Evolutionary conservation across 2,329 filamentous ascomycete species (phyloP).

Genomic region (Aschersonia sp.): DNA sequence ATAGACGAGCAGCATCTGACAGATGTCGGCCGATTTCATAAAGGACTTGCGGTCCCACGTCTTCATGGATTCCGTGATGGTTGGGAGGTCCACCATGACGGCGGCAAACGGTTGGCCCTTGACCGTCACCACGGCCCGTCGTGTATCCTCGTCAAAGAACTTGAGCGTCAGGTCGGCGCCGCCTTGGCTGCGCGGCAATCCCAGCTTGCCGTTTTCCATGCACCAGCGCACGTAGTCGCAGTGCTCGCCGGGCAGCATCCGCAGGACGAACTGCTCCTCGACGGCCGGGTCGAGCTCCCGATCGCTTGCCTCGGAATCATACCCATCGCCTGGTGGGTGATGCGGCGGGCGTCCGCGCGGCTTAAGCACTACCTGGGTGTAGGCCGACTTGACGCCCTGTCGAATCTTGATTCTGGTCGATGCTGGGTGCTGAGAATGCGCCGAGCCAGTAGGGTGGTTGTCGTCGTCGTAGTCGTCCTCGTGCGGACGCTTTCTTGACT

Average conservation of each 20-base stretch:
- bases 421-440: conserved; percentile 8
- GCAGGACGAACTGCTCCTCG: conserved; percentile 78
- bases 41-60: conserved; percentile 80
- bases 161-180: conserved; percentile 69
- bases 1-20: conserved; percentile 76
- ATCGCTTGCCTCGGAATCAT: conserved; percentile 92
- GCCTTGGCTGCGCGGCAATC: conserved; percentile 44
- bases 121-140: conserved; percentile 59
- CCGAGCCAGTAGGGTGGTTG: neutral
- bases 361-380: conserved; percentile 34
- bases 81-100: conserved; percentile 69
- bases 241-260: conserved; percentile 76
- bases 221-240: conserved; percentile 68
- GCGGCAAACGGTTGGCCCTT: conserved; percentile 61
- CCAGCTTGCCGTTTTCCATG: conserved; percentile 65
- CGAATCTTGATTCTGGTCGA: conserved; percentile 38
- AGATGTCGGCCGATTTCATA: conserved; percentile 80
- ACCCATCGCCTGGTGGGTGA: conserved; percentile 70
- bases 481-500: conserved; percentile 46
- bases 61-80: conserved; percentile 83
- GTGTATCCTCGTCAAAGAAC: conserved; percentile 60
- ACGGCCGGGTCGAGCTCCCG: conserved; percentile 75
- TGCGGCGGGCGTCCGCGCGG: conserved; percentile 53
- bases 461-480: conserved; percentile 34
- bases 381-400: conserved; percentile 20